These are phyloP conservation scores for Colletotrichum horii DNA, from an alignment of 2,329 filamentous ascomycete species.

Conservation along the genomic window DNA sequence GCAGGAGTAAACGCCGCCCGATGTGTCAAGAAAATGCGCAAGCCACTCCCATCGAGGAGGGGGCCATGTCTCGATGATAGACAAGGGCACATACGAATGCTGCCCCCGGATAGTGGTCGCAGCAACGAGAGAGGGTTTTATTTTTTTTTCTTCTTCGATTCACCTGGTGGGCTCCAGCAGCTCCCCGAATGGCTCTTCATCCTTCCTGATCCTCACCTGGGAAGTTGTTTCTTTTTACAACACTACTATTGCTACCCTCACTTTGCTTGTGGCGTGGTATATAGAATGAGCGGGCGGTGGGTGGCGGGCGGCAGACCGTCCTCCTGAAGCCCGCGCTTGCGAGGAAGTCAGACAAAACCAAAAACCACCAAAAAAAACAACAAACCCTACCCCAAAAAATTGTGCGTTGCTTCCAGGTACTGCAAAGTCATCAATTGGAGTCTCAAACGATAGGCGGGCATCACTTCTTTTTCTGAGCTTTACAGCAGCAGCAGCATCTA, in stretches of 20 bases:
- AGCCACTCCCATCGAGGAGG: constrained; percentile 18
- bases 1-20: constrained; percentile 19
- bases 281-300: constrained; percentile 3
- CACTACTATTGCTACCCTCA: constrained; percentile 17
- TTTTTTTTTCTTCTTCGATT: constrained; percentile 17
- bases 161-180: constrained; percentile 2
- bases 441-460: not conserved
- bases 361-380: not conserved
- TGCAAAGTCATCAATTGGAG: not conserved
- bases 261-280: constrained; percentile 16
- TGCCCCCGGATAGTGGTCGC: constrained; percentile 16
- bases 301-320: not conserved
- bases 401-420: not conserved
- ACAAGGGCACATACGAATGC: constrained; percentile 7
- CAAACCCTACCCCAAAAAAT: not conserved
- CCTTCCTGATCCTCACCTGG: not conserved
- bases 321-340: not conserved
- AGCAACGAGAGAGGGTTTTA: constrained; percentile 18
- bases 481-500: not conserved
- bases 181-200: constrained; percentile 1
- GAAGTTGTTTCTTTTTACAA: constrained; percentile 9
- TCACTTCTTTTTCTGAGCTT: not conserved
- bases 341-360: constrained; percentile 1
- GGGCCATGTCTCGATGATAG: constrained; percentile 22
- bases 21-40: constrained; percentile 22